A percentile compares a stretch with the other conserved stretches of the same genome.
Conservation (phyloP, 208 protist genomes). For the Wallacemonas collosoma region DNA sequence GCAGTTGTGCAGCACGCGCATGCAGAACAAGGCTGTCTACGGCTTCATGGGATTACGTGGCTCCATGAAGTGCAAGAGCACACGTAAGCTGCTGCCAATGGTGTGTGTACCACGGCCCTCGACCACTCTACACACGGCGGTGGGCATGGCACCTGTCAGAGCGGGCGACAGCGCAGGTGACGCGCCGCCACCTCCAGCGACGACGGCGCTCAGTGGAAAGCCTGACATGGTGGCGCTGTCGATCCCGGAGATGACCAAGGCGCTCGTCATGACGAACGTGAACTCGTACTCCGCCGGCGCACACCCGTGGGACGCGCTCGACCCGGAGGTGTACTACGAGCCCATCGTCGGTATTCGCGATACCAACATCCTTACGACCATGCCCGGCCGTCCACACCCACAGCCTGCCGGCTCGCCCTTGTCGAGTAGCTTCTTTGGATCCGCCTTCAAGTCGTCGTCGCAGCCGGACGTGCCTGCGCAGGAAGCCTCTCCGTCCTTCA, state of each 20-base stretch:
- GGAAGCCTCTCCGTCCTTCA: neutral
- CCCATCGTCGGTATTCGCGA: conserved; percentile 26
- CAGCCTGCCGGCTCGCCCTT: neutral
- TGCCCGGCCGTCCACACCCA: conserved; percentile 2
- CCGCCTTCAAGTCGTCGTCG: neutral
- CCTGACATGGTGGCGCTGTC: conserved; percentile 43
- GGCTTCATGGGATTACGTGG: conserved; percentile 54
- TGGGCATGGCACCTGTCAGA: neutral
- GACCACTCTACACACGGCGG: conserved; percentile 2
- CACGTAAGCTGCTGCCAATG: conserved; percentile 55
- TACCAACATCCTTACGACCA: conserved; percentile 10
- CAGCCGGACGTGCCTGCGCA: neutral
- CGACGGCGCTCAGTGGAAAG: neutral
- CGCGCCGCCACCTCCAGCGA: neutral
- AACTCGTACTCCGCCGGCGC: conserved; percentile 74
- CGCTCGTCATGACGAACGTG: conserved; percentile 80
- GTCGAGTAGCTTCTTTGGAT: neutral
- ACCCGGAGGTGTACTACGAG: conserved; percentile 39
- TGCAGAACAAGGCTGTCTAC: conserved; percentile 79
- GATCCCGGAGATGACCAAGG: conserved; percentile 59
- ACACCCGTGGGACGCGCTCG: conserved; percentile 50
- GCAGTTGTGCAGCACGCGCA: conserved; percentile 60
- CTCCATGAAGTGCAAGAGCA: conserved; percentile 37
- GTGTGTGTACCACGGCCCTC: conserved; percentile 56
- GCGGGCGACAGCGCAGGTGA: neutral